phyloP scores from a whole-genome alignment of 2,329 filamentous ascomycete species.

The Venturia asperata region DNA sequence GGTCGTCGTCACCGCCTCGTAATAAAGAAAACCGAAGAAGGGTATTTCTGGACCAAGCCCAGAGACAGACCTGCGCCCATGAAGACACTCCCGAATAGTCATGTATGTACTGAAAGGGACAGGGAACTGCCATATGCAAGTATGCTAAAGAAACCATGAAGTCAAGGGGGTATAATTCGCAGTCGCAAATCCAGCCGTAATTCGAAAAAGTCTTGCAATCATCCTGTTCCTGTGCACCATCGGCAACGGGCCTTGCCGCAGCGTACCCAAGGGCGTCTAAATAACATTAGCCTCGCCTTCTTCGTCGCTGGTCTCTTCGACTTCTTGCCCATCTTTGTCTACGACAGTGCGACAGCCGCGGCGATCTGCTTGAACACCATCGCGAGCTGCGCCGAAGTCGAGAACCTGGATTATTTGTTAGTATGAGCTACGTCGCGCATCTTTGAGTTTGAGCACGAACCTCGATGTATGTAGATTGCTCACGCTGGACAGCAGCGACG shows the following conservation, averaged over 20 bases:
- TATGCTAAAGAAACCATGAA: constrained; percentile 1
- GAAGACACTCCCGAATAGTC: neutral
- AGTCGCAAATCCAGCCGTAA: constrained; percentile 7
- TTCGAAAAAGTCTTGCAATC: neutral
- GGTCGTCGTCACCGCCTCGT: neutral
- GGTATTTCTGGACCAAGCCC: neutral
- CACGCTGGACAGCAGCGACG: constrained; percentile 91
- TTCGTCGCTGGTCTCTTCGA: constrained; percentile 21
- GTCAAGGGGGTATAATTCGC: neutral
- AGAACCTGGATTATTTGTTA: constrained; percentile 62
- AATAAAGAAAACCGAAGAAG: constrained; percentile 1
- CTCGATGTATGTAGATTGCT: constrained; percentile 90
- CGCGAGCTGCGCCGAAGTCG: constrained; percentile 89
- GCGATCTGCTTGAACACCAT: constrained; percentile 70
- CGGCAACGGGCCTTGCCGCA: constrained; percentile 9
- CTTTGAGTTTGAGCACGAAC: constrained; percentile 45
- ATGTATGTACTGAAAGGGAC: constrained; percentile 4
- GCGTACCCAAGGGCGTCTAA: constrained; percentile 10
- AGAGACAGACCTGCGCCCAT: neutral
- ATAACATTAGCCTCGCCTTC: constrained; percentile 17
- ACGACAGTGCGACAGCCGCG: constrained; percentile 68
- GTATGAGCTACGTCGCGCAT: constrained; percentile 19
- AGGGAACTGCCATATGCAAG: constrained; percentile 3
- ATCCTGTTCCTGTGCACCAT: constrained; percentile 14
- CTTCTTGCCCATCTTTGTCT: constrained; percentile 29